Evolutionary conservation across 192 early-diverging fungal genomes (phyloP), one percentile per base, ranked within the genome.

Genomic region (Backusella luteola): DNA sequence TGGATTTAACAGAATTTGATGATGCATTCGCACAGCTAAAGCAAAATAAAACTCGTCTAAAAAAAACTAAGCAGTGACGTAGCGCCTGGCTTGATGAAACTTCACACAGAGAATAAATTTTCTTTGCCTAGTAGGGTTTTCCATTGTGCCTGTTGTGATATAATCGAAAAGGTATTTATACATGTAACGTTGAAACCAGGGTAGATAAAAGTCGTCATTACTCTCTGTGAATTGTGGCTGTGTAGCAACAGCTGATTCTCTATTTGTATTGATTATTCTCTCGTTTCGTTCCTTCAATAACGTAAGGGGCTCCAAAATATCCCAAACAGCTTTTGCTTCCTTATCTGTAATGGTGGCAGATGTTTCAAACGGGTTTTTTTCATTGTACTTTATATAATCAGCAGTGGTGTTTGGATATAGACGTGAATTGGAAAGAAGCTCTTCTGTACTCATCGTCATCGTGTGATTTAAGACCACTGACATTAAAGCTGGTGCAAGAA

Each of bases 391-490:
- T 6, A 67, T 35, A 35, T 35, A 34, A 67, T 67, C 26, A 21
- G 21, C 8, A 14, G 21, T 29, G 1, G 12, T 63, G n/a, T 63
- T 29, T 34, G 68, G 34, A 38, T 29, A 23, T 15, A 63, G 26
- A 15, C n/a, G 21, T n/a, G 53, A 66, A 38, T 23, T 26, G 0
- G 56, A 63, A 63, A 29, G 21, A 29, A 63, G 56, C 26, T 63
- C 56, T 29, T 63, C 23, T 63, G 56, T 63, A 63, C 56, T 63
- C 56, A 63, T 63, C 3, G 23, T 26, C 56, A 63, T 63, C 56
- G 77, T 79, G 53, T 79, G 77, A 15, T 74, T 66, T 12, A 79
- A 44, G 15, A 79, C 73, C 32, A 79, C 74, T 21, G 77, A 79
- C 36, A 72, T 63, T 17, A 79, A 59, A n/a, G 77, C 77, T 21